Conservation (phyloP, 371 early-diverging fungal species). For the Phascolomyces articulosus region DNA sequence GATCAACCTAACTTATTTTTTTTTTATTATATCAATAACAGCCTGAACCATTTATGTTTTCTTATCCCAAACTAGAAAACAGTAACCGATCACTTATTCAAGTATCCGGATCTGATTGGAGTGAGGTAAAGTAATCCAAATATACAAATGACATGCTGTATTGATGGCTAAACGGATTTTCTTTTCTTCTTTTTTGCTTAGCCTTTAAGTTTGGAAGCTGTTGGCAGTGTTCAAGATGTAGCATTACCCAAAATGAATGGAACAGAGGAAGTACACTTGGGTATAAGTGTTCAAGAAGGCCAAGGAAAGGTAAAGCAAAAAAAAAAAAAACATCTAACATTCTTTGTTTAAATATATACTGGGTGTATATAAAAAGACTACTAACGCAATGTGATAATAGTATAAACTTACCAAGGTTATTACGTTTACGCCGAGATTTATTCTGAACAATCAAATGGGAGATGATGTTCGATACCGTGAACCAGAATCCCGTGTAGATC, state of each 20-base stretch:
- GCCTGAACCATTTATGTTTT: slow-evolving; percentile 91
- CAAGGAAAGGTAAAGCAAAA: slow-evolving; percentile 56
- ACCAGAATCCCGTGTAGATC: slow-evolving; percentile 56
- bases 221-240: slow-evolving; percentile 86
- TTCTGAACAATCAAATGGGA: slow-evolving; percentile 81
- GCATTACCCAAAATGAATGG: slow-evolving; percentile 60
- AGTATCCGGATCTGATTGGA: slow-evolving; percentile 86
- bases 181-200: slow-evolving; percentile 18
- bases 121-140: slow-evolving; percentile 57
- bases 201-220: slow-evolving; percentile 94
- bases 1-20: not conserved
- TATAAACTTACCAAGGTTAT: slow-evolving; percentile 83
- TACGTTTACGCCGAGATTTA: slow-evolving; percentile 90
- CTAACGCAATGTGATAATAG: slow-evolving; percentile 13
- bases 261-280: slow-evolving; percentile 76
- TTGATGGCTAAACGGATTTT: not conserved
- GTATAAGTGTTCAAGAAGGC: slow-evolving; percentile 84
- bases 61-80: slow-evolving; percentile 84
- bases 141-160: too few species aligned
- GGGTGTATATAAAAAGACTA: not conserved
- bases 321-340: not conserved
- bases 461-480: slow-evolving; percentile 80
- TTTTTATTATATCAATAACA: slow-evolving; percentile 13
- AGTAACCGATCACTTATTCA: slow-evolving; percentile 83
- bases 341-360: not conserved